phyloP scores from a whole-genome alignment of 129 eudicot species.

The Artemisia argyi region DNA sequence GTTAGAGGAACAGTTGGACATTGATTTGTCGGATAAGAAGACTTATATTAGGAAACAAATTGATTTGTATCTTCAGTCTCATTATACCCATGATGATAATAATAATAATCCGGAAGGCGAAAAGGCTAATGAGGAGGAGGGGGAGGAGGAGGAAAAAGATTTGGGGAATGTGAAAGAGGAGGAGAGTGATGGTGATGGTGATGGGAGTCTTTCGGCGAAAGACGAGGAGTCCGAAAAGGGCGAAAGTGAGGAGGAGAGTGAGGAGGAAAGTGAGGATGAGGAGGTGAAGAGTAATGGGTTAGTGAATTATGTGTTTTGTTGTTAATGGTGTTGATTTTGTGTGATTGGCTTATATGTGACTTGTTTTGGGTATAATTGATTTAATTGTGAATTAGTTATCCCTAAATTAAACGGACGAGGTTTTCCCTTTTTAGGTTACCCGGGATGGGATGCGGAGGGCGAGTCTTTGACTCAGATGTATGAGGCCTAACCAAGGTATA shows the following conservation, averaged over 20 bases:
- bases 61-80: slow-evolving; percentile 38
- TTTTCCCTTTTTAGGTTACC: too few relatives aligned
- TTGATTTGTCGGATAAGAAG: slow-evolving; percentile 54
- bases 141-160: slow-evolving; percentile 30
- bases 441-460: too few relatives aligned
- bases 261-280: too few relatives aligned
- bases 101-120: slow-evolving; percentile 15
- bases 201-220: slow-evolving; percentile 17
- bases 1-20: slow-evolving; percentile 48
- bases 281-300: background rate
- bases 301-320: background rate
- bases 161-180: slow-evolving; percentile 22
- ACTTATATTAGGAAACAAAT: slow-evolving; percentile 46
- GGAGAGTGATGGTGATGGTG: too few relatives aligned
- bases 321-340: background rate
- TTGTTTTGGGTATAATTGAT: too few relatives aligned
- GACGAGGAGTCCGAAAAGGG: background rate
- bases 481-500: too few relatives aligned
- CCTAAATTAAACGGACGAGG: too few relatives aligned
- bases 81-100: too few relatives aligned
- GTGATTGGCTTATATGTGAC: background rate
- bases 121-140: slow-evolving; percentile 7
- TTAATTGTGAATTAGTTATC: too few relatives aligned
- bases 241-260: too few relatives aligned
- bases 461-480: too few relatives aligned